Evolutionary conservation across 441 rosid genomes (phyloP).

Genomic region (Capsella rubella): DNA sequence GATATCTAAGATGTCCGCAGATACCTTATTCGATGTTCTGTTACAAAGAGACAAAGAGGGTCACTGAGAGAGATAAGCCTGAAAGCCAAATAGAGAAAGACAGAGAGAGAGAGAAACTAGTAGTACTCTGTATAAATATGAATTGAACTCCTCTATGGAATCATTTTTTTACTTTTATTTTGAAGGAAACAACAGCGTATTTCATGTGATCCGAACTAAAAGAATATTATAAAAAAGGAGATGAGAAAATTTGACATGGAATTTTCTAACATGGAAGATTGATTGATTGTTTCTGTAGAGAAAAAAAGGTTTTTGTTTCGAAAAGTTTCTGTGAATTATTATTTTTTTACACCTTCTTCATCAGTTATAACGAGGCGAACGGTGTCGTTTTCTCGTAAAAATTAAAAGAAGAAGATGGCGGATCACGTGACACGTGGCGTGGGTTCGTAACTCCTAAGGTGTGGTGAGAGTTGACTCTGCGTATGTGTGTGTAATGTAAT

Average conservation of each 20-base stretch:
- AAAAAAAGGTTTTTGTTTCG: background rate
- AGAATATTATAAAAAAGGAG: background rate
- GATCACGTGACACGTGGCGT: slow-evolving; percentile 37
- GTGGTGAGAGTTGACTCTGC: slow-evolving; percentile 17
- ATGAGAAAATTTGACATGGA: background rate
- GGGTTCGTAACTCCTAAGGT: background rate
- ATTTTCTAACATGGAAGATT: slow-evolving; percentile 3
- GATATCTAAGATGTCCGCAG: slow-evolving; percentile 44
- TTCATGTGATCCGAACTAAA: slow-evolving; percentile 45
- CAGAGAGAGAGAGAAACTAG: slow-evolving; percentile 6
- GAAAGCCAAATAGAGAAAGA: background rate
- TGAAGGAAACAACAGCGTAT: slow-evolving; percentile 19
- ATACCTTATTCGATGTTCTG: slow-evolving; percentile 36
- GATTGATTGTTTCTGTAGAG: background rate
- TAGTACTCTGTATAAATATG: background rate
- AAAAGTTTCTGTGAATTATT: background rate
- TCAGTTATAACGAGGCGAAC: slow-evolving; percentile 2
- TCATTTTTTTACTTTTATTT: background rate
- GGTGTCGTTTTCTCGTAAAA: slow-evolving; percentile 3
- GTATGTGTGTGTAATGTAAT: too few relatives aligned
- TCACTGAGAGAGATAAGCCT: slow-evolving; percentile 23
- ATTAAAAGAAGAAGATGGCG: slow-evolving; percentile 22
- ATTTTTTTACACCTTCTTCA: background rate
- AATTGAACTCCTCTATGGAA: slow-evolving; percentile 26
- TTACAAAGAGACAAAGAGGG: slow-evolving; percentile 42